Base-by-base conservation (phyloP, 1,284 basidiomycete species). In the Schizopora paradoxa region DNA sequence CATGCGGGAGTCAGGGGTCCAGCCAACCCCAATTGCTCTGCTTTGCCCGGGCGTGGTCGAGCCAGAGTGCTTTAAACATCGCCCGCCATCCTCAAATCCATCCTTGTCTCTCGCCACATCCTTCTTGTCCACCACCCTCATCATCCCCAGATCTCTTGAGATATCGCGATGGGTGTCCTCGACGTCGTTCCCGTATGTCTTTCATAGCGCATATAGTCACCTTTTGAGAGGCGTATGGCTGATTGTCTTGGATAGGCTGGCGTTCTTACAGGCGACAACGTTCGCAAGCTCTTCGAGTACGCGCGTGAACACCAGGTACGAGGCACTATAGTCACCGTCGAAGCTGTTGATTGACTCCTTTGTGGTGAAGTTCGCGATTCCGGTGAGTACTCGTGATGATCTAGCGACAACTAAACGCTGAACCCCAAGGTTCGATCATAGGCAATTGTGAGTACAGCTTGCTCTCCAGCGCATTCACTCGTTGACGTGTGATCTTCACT, bases 211-310 rank as follows among this genome's bases (percentile, higher is more conserved):
- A 28, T 42, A 44, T 27, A 44, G 5, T 7, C 25, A 36, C 33
- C 18, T 16, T 34, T 34, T n/a, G 14, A 19, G 32, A 16, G 32
- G 33, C 33, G 33, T 16, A 44, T 33, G 28, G 5, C n/a, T 16
- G 23, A 26, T 14, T 26, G 14, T 28, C 21, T 31, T 8, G 25
- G 43, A 26, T 54, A 91, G 89, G 73, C 87, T 66, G 91, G 91
- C 60, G 91, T 94, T 54, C 67, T 94, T 59, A 89, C 86, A 55
- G 91, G 90, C 67, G 83, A 91, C 59, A 78, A 93, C 64, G 83
- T 87, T 59, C 79, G 86, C 67, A 90, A 88, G 67, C 72, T 95
- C 58, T 91, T 93, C 64, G 82, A 91, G 61, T 90, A 92, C 67
- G 90, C 90, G 27, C 83, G 83, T 61, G 76, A 83, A 61, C 63